Percentiles rank a stretch among this genome's conserved stretches.
Conservation (phyloP, 495 filamentous ascomycete genomes). For the Aspergillus leporis region DNA sequence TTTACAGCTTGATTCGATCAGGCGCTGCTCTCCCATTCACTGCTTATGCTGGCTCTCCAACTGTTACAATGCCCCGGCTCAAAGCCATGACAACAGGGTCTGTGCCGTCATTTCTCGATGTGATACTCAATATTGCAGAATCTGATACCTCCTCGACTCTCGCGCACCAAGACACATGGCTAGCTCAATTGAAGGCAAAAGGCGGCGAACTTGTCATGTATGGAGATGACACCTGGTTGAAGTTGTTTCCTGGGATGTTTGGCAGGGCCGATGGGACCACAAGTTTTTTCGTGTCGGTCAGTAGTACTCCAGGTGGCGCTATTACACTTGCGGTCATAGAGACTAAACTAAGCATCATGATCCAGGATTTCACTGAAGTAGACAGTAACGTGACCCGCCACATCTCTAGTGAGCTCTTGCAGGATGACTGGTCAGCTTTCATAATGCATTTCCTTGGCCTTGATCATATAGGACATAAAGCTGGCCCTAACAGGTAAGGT, state of each 20-base stretch:
- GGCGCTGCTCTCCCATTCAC: slow-evolving; percentile 91
- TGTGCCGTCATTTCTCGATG: slow-evolving; percentile 93
- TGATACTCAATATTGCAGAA: slow-evolving; percentile 95
- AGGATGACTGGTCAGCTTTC: slow-evolving; percentile 87
- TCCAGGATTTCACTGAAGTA: slow-evolving; percentile 96
- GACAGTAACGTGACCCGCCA: slow-evolving; percentile 97
- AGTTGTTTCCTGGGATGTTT: slow-evolving; percentile 89
- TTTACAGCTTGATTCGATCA: slow-evolving; percentile 71
- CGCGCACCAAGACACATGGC: slow-evolving; percentile 88
- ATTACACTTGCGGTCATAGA: slow-evolving; percentile 6
- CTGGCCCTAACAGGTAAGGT: slow-evolving; percentile 77
- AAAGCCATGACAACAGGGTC: slow-evolving; percentile 98
- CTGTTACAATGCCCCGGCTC: slow-evolving; percentile 96
- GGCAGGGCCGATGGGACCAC: slow-evolving; percentile 85
- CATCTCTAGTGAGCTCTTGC: slow-evolving; percentile 69
- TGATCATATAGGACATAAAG: slow-evolving; percentile 97
- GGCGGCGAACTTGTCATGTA: slow-evolving; percentile 85
- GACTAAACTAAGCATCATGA: slow-evolving; percentile 23
- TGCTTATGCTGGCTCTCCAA: slow-evolving; percentile 92
- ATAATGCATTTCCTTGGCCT: slow-evolving; percentile 94
- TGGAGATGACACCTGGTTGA: slow-evolving; percentile 98
- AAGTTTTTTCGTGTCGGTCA: slow-evolving; percentile 96
- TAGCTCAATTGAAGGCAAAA: slow-evolving; percentile 83
- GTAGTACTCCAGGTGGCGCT: slow-evolving; percentile 35
- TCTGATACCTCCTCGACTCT: slow-evolving; percentile 86